A percentile compares a stretch with the other conserved stretches of the same genome.
Evolutionary conservation across 306 rosid species (phyloP).

Genomic region (Echinosophora koreensis): DNA sequence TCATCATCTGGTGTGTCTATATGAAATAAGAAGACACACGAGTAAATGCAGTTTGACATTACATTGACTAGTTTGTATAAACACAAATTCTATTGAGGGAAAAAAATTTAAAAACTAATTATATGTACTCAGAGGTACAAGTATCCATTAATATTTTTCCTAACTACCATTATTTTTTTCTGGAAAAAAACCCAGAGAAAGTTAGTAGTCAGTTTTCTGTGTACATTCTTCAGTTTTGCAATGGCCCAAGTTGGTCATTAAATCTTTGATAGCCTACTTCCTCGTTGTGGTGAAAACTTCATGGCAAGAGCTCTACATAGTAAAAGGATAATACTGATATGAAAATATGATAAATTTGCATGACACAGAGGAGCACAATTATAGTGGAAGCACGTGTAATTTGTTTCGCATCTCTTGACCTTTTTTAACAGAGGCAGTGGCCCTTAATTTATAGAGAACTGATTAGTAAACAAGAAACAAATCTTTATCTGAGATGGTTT

Average conservation of each 20-base stretch:
- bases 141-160: neutral
- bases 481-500: neutral
- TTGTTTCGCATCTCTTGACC: neutral
- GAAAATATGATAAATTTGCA: neutral
- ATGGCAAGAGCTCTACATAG: neutral
- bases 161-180: neutral
- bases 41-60: neutral
- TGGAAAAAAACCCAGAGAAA: neutral
- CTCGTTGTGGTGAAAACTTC: neutral
- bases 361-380: neutral
- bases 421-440: neutral
- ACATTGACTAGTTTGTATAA: neutral
- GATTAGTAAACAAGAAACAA: neutral
- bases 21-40: neutral
- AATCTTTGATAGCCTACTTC: neutral
- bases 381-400: neutral
- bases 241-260: neutral
- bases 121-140: neutral
- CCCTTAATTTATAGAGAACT: slow-evolving; percentile 2
- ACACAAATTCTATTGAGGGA: neutral
- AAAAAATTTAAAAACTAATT: neutral
- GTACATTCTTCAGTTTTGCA: slow-evolving; percentile 14
- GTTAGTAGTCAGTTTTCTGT: neutral
- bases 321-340: slow-evolving; percentile 2
- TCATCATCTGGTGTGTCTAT: slow-evolving; percentile 1